A percentile compares a stretch with the other conserved stretches of the same genome.
Evolutionary conservation across 805 yeast genomes (phyloP).

Genomic region (Saturnispora sekii): DNA sequence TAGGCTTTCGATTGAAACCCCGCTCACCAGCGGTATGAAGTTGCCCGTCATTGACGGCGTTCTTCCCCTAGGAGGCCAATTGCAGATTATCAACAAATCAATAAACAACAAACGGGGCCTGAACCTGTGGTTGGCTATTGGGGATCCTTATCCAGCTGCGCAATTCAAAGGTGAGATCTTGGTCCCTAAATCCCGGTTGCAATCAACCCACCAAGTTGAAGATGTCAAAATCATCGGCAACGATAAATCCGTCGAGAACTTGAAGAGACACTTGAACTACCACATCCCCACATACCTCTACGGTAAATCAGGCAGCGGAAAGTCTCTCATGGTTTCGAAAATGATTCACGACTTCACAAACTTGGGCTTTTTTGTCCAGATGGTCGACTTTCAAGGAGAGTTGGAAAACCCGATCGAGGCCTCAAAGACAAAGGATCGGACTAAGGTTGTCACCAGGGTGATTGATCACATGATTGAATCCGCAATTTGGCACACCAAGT

Average conservation of each 20-base stretch:
- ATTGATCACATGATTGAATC: slow-evolving; percentile 40
- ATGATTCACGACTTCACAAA: slow-evolving; percentile 30
- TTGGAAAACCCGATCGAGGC: background rate
- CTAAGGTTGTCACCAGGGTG: slow-evolving; percentile 26
- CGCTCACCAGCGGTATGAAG: slow-evolving; percentile 41
- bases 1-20: slow-evolving; percentile 10
- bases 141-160: slow-evolving; percentile 21
- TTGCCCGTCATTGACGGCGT: slow-evolving; percentile 39
- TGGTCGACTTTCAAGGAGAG: slow-evolving; percentile 24
- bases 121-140: slow-evolving; percentile 7
- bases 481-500: slow-evolving; percentile 61
- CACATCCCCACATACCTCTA: slow-evolving; percentile 48
- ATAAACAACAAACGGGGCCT: background rate
- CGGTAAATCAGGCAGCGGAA: slow-evolving; percentile 81
- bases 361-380: slow-evolving; percentile 37
- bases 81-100: slow-evolving; percentile 24
- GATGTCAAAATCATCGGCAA: slow-evolving; percentile 44
- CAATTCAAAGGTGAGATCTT: slow-evolving; percentile 40
- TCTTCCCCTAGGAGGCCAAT: slow-evolving; percentile 51
- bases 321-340: slow-evolving; percentile 43
- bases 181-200: slow-evolving; percentile 33
- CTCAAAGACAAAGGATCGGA: slow-evolving; percentile 4
- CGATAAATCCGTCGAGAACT: slow-evolving; percentile 32
- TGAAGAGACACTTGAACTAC: slow-evolving; percentile 32
- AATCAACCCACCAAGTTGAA: slow-evolving; percentile 4